Evolutionary conservation across 1,139 yeast genomes (phyloP).

Genomic region (Lodderomyces theae): DNA sequence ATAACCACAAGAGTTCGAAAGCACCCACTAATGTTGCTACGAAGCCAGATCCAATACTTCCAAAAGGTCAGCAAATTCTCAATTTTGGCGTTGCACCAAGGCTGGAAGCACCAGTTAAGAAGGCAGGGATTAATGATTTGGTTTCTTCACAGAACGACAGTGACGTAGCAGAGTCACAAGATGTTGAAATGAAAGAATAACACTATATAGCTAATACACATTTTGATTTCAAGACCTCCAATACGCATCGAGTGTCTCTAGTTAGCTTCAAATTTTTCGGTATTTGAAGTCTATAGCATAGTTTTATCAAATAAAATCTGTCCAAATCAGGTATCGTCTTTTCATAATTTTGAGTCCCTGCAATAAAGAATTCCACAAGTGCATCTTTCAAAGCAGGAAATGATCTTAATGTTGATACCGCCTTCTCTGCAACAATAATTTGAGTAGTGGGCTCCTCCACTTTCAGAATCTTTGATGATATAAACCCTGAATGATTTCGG

Average conservation of each 20-base stretch:
- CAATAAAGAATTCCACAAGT: conserved; percentile 22
- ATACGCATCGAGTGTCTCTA: conserved; percentile 28
- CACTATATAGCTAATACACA: conserved; percentile 3
- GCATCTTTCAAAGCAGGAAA: conserved; percentile 11
- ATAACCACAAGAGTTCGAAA: background rate
- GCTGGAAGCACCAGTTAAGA: conserved; percentile 22
- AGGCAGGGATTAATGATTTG: conserved; percentile 37
- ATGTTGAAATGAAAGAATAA: conserved; percentile 20
- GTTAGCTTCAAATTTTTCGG: conserved; percentile 20
- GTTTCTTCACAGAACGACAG: conserved; percentile 21
- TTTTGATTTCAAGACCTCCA: conserved; percentile 28
- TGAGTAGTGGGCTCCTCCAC: background rate
- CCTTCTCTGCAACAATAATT: conserved; percentile 8
- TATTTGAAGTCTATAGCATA: conserved; percentile 27
- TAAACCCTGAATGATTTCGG: conserved; percentile 17
- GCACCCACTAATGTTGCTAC: conserved; percentile 3
- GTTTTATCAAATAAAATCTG: conserved; percentile 28
- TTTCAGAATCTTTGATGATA: conserved; percentile 7
- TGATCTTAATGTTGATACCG: conserved; percentile 8
- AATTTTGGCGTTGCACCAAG: conserved; percentile 12
- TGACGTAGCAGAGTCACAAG: conserved; percentile 14
- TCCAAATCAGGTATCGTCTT: conserved; percentile 31
- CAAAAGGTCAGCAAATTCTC: conserved; percentile 41
- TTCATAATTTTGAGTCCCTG: conserved; percentile 34
- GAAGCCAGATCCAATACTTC: conserved; percentile 15